phyloP scores from a whole-genome alignment of 768 basidiomycete genomes.

The Porphyrellus cyaneotinctus region DNA sequence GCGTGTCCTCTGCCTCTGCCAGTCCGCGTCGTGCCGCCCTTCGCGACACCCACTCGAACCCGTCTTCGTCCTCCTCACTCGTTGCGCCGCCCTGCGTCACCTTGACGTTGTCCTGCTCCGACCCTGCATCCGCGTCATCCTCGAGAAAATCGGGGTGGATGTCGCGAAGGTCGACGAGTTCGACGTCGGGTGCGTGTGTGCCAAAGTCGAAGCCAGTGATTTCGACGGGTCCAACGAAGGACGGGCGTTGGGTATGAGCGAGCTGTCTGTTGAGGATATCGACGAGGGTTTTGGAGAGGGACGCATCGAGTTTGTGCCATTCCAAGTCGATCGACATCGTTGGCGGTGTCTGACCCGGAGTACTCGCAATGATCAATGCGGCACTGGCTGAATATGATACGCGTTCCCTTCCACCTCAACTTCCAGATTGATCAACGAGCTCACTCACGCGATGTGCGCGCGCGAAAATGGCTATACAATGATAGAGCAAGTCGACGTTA shows the following conservation, averaged over 20 bases:
- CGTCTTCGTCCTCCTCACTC: conserved; percentile 66
- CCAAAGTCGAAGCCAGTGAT: conserved; percentile 90
- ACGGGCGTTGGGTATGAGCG: conserved; percentile 65
- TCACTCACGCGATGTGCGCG: no score
- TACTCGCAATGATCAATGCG: no score
- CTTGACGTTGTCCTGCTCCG: conserved; percentile 38
- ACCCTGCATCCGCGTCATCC: conserved; percentile 43
- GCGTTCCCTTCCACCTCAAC: no score
- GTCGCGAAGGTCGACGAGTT: conserved; percentile 88
- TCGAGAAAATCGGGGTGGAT: conserved; percentile 94
- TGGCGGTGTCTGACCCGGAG: no score
- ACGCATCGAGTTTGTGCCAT: conserved; percentile 78
- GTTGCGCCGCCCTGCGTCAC: conserved; percentile 44
- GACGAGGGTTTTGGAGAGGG: conserved; percentile 66
- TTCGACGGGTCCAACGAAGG: conserved; percentile 90
- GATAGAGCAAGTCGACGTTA: no score
- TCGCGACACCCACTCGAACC: conserved; percentile 78
- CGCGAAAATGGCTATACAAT: no score
- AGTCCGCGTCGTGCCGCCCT: conserved; percentile 54
- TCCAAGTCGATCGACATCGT: conserved; percentile 93
- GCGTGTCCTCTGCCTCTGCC: conserved; percentile 42
- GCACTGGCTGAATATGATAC: no score
- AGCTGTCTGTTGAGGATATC: conserved; percentile 79
- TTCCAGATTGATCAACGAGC: no score
- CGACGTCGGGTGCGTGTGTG: conserved; percentile 72